Evolutionary conservation across 2,329 filamentous ascomycete genomes (phyloP).

Genomic region (Coleophoma eucalyptorum): DNA sequence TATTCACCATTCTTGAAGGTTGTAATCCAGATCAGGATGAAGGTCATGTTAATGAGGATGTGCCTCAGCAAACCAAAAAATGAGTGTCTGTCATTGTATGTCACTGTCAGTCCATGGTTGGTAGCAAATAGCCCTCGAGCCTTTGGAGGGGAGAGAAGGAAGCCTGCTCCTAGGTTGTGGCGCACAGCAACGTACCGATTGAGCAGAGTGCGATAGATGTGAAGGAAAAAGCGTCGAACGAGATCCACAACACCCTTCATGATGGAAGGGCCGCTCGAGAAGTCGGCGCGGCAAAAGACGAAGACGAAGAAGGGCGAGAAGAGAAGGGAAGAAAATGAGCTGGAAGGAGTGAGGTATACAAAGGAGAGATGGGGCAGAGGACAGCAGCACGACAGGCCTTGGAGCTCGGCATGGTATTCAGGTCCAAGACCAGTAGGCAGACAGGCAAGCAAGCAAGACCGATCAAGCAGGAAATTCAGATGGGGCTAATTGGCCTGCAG

Average conservation of each 20-base stretch:
- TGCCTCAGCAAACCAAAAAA: constrained; percentile 22
- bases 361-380: background rate
- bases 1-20: constrained; percentile 24
- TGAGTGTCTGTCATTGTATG: constrained; percentile 16
- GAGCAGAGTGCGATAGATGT: constrained; percentile 21
- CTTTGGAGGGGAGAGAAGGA: too few species aligned
- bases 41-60: constrained; percentile 22
- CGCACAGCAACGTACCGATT: constrained; percentile 13
- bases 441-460: too few species aligned
- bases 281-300: background rate
- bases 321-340: background rate
- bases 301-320: background rate
- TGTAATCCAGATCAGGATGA: constrained; percentile 23
- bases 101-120: background rate
- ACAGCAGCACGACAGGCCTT: background rate
- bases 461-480: too few species aligned
- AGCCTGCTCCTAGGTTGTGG: too few species aligned
- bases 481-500: too few species aligned
- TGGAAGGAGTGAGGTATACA: background rate
- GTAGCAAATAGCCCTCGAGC: too few species aligned
- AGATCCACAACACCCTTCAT: constrained; percentile 10
- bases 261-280: constrained; percentile 2
- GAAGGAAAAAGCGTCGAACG: constrained; percentile 17
- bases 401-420: too few species aligned
- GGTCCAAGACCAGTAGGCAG: too few species aligned